Evolutionary conservation across 2,329 filamentous ascomycete species (phyloP).

Genomic region (Chlorencoelia australis): DNA sequence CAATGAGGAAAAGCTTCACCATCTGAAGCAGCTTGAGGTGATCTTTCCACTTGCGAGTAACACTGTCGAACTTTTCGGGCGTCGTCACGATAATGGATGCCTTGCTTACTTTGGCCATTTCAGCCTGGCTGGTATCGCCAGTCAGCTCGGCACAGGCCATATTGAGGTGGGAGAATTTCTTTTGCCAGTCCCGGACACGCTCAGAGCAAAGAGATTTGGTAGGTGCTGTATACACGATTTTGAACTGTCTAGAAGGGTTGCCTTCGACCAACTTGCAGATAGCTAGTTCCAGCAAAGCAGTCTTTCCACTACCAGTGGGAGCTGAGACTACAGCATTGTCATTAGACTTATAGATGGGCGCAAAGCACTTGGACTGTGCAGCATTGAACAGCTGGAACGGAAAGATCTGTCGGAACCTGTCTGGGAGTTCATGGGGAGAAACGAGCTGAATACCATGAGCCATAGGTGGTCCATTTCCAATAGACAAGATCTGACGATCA

Average conservation of each 20-base stretch:
- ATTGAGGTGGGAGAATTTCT: slow-evolving; percentile 59
- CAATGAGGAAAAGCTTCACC: slow-evolving; percentile 72
- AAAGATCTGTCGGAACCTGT: slow-evolving; percentile 60
- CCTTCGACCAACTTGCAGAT: slow-evolving; percentile 60
- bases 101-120: slow-evolving; percentile 58
- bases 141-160: slow-evolving; percentile 69
- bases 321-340: slow-evolving; percentile 74
- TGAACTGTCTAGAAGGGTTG: slow-evolving; percentile 52
- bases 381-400: slow-evolving; percentile 70
- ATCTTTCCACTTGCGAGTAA: slow-evolving; percentile 80
- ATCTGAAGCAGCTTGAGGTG: slow-evolving; percentile 64
- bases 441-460: slow-evolving; percentile 46
- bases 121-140: slow-evolving; percentile 62
- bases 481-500: slow-evolving; percentile 9
- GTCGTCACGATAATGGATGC: slow-evolving; percentile 80
- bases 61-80: slow-evolving; percentile 85
- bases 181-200: slow-evolving; percentile 64
- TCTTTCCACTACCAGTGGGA: slow-evolving; percentile 81
- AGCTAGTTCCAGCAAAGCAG: slow-evolving; percentile 69
- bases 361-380: slow-evolving; percentile 72
- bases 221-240: slow-evolving; percentile 76
- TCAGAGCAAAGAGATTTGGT: slow-evolving; percentile 78
- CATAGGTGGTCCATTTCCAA: slow-evolving; percentile 23
- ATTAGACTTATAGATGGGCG: slow-evolving; percentile 51
- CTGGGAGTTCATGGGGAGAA: slow-evolving; percentile 51